Base-by-base conservation (phyloP, 352 stramenopile genomes). In the Phytophthora sojae region DNA sequence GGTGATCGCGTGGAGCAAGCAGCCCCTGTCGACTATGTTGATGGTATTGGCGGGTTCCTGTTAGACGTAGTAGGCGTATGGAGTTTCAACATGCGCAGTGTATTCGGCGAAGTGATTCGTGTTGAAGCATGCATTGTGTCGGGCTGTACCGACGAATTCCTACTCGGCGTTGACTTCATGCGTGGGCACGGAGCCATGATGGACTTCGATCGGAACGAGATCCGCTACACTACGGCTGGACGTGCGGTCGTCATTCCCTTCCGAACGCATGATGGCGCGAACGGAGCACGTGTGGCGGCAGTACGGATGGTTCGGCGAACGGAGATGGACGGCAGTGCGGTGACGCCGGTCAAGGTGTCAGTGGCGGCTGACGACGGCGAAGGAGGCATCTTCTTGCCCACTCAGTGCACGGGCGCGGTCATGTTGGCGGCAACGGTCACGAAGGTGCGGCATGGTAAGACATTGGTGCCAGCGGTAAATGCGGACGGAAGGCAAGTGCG, bases 11-110 rank as follows among this genome's bases (percentile, higher is more conserved):
- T 49, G 1, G 17, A 6, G 1, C 9, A 3, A 9, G 2, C 15
- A 14, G 50, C 51, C 8, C 51, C 51, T 4, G 61, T 60, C 4
- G 35, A 55, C 8, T 54, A 45, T 12, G 60, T 67, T 3, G 50
- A 67, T 11, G 50, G 60, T 1, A 60, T 67, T n/a, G 49, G 61
- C 6, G 37, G 37, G 2, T 55, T 67, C 25, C n/a, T 61, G 61
- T 3, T 67, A 2, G 51, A 55, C 37, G 60, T 61, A 0, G 25
- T 67, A 6, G 49, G 50, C 2, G 60, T 67, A 2, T 61, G 39
- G 60, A 15, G 4, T 0, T 67, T 67, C 37, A 15, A 47, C 0
- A 49, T 49, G 39, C 4, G 39, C 39, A 49, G 7, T 8, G n/a
- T 49, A 4, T 49, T 49, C 6, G 39, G 39, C 1, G 15, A 49